Percentiles rank a stretch among this genome's conserved stretches.
phyloP scores from a whole-genome alignment of 2,329 filamentous ascomycete genomes.

The Trichophyton schoenleinii region DNA sequence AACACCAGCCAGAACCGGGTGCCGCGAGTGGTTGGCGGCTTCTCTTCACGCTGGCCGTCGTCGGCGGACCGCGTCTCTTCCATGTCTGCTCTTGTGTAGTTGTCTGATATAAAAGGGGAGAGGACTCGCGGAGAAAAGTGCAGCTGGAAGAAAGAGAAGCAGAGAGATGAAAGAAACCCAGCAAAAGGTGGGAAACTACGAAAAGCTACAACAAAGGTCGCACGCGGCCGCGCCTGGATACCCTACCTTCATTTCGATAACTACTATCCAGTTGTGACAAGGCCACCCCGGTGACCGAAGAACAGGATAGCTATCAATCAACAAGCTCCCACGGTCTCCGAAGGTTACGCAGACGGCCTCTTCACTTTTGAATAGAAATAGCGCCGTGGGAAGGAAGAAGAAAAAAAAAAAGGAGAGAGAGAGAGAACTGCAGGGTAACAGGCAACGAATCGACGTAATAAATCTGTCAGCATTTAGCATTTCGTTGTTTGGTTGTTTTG shows the following conservation, averaged over 20 bases:
- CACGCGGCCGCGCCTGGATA: neutral
- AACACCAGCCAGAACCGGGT: neutral
- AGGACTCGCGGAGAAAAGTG: neutral
- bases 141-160: neutral
- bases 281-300: neutral
- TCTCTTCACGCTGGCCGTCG: neutral
- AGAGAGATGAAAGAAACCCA: neutral
- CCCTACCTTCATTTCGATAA: neutral
- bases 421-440: neutral
- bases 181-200: neutral
- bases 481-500: neutral
- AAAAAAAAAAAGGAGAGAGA: too few relatives aligned
- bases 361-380: neutral
- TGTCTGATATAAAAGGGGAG: neutral
- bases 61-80: neutral
- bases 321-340: neutral
- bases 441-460: neutral
- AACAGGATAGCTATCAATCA: neutral
- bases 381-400: neutral
- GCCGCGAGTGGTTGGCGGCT: neutral
- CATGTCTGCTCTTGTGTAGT: neutral
- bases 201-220: neutral
- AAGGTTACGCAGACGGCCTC: neutral
- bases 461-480: neutral
- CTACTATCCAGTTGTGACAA: neutral